These are phyloP conservation scores for Daldinia eschscholtzii DNA, from an alignment of 2,329 filamentous ascomycete species.

Conservation along the genomic window DNA sequence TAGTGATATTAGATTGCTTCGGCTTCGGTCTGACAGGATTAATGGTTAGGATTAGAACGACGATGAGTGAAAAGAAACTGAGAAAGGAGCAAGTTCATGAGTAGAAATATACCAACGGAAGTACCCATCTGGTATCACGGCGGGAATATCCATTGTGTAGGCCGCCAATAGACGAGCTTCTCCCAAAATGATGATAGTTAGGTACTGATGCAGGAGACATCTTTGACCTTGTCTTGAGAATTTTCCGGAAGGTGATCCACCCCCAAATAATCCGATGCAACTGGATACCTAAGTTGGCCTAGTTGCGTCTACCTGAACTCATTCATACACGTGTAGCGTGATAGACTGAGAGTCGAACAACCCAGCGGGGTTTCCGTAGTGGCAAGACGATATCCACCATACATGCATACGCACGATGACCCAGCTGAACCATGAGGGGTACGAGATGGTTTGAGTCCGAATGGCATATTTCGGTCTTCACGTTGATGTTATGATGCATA, in stretches of 20 bases:
- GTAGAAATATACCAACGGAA: conserved; percentile 22
- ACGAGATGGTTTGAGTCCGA: conserved; percentile 20
- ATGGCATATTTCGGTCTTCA: conserved; percentile 17
- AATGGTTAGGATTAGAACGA: conserved; percentile 8
- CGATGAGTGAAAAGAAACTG: conserved; percentile 9
- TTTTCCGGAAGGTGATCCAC: conserved; percentile 24
- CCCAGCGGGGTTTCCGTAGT: conserved; percentile 26
- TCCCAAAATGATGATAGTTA: conserved; percentile 32
- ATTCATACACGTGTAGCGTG: conserved; percentile 41
- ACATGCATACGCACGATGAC: conserved; percentile 19
- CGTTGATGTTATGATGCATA: conserved; percentile 8
- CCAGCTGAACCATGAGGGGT: conserved; percentile 24
- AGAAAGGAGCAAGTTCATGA: conserved; percentile 21
- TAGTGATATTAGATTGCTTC: conserved; percentile 5
- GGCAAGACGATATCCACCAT: conserved; percentile 22
- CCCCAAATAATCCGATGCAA: conserved; percentile 25
- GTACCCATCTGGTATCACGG: conserved; percentile 19
- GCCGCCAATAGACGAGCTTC: conserved; percentile 35
- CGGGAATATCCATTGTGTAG: conserved; percentile 17
- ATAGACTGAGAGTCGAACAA: conserved; percentile 30
- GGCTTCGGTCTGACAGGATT: conserved; percentile 3
- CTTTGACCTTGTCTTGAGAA: conserved; percentile 30
- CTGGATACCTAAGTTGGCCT: conserved; percentile 36
- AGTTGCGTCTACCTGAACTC: conserved; percentile 33
- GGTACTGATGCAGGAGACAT: conserved; percentile 45